phyloP scores from a whole-genome alignment of 192 early-diverging fungal genomes.

The Backusella australiensis region DNA sequence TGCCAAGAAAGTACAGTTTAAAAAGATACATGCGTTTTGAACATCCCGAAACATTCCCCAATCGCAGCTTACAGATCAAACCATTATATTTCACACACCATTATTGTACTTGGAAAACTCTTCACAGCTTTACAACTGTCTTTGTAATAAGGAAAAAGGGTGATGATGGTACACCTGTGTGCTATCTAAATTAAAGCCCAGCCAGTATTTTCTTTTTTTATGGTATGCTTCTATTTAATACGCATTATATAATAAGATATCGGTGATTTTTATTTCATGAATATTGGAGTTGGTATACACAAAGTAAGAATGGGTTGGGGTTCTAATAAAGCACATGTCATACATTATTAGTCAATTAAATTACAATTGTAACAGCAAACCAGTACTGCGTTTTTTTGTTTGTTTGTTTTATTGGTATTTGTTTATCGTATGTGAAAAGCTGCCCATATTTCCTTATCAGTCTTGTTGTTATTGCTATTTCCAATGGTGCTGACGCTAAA shows the following conservation, averaged over 20 bases:
- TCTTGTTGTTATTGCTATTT: not conserved
- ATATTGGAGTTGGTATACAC: not conserved
- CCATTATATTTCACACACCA: not conserved
- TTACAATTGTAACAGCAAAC: not conserved
- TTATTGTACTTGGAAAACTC: not conserved
- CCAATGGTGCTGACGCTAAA: not conserved
- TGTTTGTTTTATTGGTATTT: not conserved
- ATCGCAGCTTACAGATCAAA: not conserved
- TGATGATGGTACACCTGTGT: not conserved
- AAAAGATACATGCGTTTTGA: no score
- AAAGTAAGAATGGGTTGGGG: not conserved
- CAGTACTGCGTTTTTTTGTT: not conserved
- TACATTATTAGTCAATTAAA: not conserved
- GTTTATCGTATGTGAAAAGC: conserved; percentile 1
- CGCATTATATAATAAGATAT: not conserved
- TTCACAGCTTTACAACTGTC: not conserved
- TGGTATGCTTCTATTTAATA: not conserved
- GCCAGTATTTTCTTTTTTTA: not conserved
- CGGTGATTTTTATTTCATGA: not conserved
- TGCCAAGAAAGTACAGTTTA: no score
- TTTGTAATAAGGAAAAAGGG: not conserved
- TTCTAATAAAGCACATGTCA: not conserved
- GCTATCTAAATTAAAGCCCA: not conserved
- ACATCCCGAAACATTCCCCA: no score
- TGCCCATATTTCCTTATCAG: conserved; percentile 1